Percentiles rank a stretch among this genome's conserved stretches.
phyloP scores from a whole-genome alignment of 495 filamentous ascomycete genomes.

The Trichoderma asperelloides region DNA sequence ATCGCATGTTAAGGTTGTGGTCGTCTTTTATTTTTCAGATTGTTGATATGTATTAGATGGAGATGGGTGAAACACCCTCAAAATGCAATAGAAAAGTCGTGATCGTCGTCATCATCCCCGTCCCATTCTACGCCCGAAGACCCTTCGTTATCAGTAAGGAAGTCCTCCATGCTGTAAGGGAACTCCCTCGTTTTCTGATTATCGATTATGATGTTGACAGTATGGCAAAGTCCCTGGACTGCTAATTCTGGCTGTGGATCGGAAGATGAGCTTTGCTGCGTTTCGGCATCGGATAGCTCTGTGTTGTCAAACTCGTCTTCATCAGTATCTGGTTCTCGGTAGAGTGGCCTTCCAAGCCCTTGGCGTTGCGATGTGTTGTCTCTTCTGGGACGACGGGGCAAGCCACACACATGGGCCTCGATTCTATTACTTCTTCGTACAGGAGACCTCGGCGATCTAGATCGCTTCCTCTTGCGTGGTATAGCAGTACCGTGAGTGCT shows the following conservation, averaged over 20 bases:
- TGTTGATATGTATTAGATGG: neutral
- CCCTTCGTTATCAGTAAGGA: conserved; percentile 63
- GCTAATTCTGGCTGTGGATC: conserved; percentile 18
- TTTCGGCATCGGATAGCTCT: neutral
- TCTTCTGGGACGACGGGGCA: conserved; percentile 18
- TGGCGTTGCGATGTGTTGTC: conserved; percentile 12
- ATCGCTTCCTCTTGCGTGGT: neutral
- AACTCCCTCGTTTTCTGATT: conserved; percentile 68
- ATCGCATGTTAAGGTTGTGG: too few relatives aligned
- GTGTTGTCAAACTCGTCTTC: conserved; percentile 11
- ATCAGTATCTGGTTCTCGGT: conserved; percentile 24
- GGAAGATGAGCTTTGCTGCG: neutral
- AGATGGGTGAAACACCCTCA: neutral
- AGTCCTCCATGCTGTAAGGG: conserved; percentile 69
- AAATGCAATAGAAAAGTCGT: conserved; percentile 11
- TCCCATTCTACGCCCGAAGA: conserved; percentile 71
- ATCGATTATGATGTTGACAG: conserved; percentile 73
- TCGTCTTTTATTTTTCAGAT: too few relatives aligned
- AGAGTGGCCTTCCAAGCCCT: conserved; percentile 14
- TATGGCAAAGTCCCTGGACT: conserved; percentile 70
- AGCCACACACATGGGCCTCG: conserved; percentile 13
- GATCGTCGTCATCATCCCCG: conserved; percentile 36
- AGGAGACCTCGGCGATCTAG: neutral
- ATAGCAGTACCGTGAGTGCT: neutral
- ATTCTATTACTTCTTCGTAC: conserved; percentile 22